Evolutionary conservation across 1,284 basidiomycete species (phyloP).

Genomic region (Trametes versicolor): DNA sequence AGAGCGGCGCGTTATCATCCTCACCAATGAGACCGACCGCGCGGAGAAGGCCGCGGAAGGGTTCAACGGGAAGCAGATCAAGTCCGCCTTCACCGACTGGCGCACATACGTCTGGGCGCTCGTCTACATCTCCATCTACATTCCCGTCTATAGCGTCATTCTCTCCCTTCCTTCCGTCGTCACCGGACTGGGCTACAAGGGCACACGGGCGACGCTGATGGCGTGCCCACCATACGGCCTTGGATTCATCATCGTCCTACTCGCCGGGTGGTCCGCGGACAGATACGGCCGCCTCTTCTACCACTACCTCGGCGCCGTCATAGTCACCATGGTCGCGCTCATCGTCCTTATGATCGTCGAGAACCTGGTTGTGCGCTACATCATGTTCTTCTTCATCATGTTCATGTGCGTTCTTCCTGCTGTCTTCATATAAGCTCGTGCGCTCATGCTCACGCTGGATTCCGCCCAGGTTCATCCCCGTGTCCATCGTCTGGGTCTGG

Average conservation of each 20-base stretch:
- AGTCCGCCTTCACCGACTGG: slow-evolving; percentile 46
- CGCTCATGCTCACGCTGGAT: neutral
- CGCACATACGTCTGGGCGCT: slow-evolving; percentile 67
- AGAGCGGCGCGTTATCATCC: slow-evolving; percentile 48
- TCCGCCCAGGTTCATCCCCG: slow-evolving; percentile 43
- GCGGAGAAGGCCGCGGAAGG: slow-evolving; percentile 40
- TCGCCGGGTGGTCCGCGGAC: slow-evolving; percentile 40
- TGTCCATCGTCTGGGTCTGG: slow-evolving; percentile 45
- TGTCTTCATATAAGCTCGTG: neutral
- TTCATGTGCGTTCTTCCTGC: slow-evolving; percentile 40
- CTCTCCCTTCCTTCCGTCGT: slow-evolving; percentile 48
- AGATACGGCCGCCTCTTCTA: slow-evolving; percentile 58
- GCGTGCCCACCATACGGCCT: slow-evolving; percentile 44
- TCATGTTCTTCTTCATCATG: slow-evolving; percentile 48
- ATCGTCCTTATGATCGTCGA: slow-evolving; percentile 63
- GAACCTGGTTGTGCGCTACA: slow-evolving; percentile 43
- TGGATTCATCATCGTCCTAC: slow-evolving; percentile 41
- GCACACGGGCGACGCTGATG: slow-evolving; percentile 45
- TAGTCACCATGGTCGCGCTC: slow-evolving; percentile 69
- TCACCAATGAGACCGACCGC: slow-evolving; percentile 47
- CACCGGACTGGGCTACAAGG: slow-evolving; percentile 45
- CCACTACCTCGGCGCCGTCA: slow-evolving; percentile 65
- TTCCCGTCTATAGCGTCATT: slow-evolving; percentile 46
- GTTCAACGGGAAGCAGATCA: slow-evolving; percentile 44
- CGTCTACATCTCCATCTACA: slow-evolving; percentile 60